Conservation (phyloP, 2,329 filamentous ascomycete genomes). For the Rhynchosporium secalis region DNA sequence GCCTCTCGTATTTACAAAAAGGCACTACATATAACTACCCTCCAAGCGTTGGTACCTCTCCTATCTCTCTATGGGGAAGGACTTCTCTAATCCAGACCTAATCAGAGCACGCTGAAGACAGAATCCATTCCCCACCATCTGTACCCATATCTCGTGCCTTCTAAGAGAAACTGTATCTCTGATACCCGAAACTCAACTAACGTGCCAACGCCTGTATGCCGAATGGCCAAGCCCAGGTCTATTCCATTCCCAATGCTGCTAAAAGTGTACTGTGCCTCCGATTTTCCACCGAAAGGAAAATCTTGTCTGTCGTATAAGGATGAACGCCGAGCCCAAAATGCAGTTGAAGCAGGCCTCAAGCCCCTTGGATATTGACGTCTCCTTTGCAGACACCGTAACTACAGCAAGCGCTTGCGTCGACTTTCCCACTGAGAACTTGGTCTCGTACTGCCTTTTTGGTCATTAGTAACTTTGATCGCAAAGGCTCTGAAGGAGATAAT, state of each 20-base stretch:
- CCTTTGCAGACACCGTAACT: conserved; percentile 34
- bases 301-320: background rate
- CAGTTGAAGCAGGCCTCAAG: conserved; percentile 10
- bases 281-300: background rate
- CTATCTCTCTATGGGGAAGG: background rate
- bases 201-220: background rate
- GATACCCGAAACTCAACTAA: no score
- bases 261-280: conserved; percentile 2
- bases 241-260: conserved; percentile 3
- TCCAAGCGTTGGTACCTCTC: background rate
- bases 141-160: background rate
- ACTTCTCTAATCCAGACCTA: background rate
- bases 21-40: background rate
- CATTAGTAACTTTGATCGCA: conserved; percentile 12
- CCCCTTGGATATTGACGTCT: conserved; percentile 32
- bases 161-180: no score
- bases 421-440: conserved; percentile 30
- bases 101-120: background rate
- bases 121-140: background rate
- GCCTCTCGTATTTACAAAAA: conserved; percentile 3
- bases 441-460: conserved; percentile 28
- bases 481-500: background rate
- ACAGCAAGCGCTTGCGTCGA: conserved; percentile 35
- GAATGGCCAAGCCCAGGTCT: background rate
- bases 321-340: background rate